Conservation (phyloP, 2,329 filamentous ascomycete species). For the Diaporthe citri region DNA sequence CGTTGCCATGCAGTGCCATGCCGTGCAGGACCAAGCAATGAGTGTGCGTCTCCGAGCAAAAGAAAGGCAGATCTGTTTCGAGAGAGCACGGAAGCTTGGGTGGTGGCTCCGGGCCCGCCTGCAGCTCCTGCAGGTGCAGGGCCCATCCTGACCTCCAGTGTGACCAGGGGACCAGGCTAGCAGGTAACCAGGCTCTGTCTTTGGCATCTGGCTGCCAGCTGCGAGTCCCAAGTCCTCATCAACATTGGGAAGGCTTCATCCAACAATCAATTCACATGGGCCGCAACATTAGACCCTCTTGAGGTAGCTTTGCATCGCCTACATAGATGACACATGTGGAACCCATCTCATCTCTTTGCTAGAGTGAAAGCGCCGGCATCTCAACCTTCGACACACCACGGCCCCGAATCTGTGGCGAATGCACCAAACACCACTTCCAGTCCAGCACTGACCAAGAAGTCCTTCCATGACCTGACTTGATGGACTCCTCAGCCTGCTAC, state of each 20-base stretch:
- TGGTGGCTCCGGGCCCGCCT: conserved; percentile 6
- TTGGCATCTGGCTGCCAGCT: conserved; percentile 23
- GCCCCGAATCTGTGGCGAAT: not conserved
- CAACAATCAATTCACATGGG: not conserved
- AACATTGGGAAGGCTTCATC: not conserved
- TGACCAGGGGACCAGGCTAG: not conserved
- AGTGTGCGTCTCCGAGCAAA: not conserved
- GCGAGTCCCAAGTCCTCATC: not conserved
- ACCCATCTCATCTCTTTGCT: not conserved
- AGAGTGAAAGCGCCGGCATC: not conserved
- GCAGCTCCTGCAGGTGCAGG: conserved; percentile 17
- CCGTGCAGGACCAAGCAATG: not conserved
- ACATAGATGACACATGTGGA: not conserved
- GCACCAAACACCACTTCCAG: not conserved
- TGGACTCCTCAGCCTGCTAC: not conserved
- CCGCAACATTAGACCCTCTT: not conserved
- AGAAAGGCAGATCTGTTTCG: conserved; percentile 16
- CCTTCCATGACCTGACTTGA: not conserved
- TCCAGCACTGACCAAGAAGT: not conserved
- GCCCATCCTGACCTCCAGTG: conserved; percentile 12
- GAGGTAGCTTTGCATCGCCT: not conserved
- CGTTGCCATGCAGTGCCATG: conserved; percentile 25
- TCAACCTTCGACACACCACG: not conserved
- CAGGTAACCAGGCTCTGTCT: not conserved
- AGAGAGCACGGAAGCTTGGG: conserved; percentile 10